Conservation (phyloP, 2,329 filamentous ascomycete species). For the Paecilomyces dactylethromorphus region DNA sequence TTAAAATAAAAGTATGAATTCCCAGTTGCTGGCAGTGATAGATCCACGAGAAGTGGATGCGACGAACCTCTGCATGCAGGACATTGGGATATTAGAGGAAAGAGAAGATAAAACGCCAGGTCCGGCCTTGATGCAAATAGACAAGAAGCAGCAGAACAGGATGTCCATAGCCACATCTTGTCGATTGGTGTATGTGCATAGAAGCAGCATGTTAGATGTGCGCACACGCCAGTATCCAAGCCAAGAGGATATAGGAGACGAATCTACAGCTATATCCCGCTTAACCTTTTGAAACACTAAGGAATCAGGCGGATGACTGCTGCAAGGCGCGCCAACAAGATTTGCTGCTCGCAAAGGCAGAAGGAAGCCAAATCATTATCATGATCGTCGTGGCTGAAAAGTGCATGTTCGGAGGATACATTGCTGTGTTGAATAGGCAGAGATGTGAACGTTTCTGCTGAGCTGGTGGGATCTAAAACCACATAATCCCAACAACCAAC, state of each 20-base stretch:
- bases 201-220: neutral
- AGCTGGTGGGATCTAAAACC: slow-evolving; percentile 18
- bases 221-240: neutral
- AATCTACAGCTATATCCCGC: neutral
- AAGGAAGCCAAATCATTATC: neutral
- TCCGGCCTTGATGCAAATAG: neutral
- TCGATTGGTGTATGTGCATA: neutral
- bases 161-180: neutral
- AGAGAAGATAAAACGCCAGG: neutral
- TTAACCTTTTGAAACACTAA: neutral
- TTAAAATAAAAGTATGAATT: neutral
- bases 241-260: neutral
- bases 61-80: neutral
- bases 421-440: neutral
- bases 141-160: neutral
- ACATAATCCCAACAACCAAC: slow-evolving; percentile 29
- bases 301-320: neutral
- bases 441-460: neutral
- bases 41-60: neutral
- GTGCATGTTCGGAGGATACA: neutral
- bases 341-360: neutral
- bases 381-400: neutral
- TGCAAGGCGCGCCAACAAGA: neutral
- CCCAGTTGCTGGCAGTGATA: neutral
- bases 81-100: neutral